A percentile compares a stretch with the other conserved stretches of the same genome.
phyloP scores from a whole-genome alignment of 441 rosid species.

The Corymbia calophylla region DNA sequence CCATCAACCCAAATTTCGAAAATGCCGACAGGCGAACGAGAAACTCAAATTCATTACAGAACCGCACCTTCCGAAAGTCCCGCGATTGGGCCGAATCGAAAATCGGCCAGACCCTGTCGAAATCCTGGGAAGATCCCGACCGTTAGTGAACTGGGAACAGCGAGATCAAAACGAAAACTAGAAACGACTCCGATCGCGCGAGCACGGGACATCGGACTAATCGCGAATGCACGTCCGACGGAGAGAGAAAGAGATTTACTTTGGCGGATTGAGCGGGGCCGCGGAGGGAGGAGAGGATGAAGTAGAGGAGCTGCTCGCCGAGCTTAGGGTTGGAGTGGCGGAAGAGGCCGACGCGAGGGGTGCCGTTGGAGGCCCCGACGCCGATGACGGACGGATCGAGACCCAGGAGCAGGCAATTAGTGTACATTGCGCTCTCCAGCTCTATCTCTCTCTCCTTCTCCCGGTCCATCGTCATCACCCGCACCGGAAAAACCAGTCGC shows the following conservation, averaged over 20 bases:
- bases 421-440: conserved; percentile 99
- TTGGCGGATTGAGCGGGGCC: conserved; percentile 96
- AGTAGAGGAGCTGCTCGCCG: conserved; percentile 99
- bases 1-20: background rate
- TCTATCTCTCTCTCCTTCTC: conserved; percentile 99
- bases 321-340: conserved; percentile 99
- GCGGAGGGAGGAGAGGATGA: conserved; percentile 96
- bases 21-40: background rate
- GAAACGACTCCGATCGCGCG: background rate
- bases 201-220: background rate
- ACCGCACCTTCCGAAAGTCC: conserved; percentile 85
- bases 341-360: conserved; percentile 89
- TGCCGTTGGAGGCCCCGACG: conserved; percentile 66
- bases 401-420: conserved; percentile 91
- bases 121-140: conserved; percentile 77
- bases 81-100: conserved; percentile 99
- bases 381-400: conserved; percentile 94
- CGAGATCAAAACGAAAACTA: background rate
- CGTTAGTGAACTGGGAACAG: background rate
- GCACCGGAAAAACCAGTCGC: background rate
- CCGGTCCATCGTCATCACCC: conserved; percentile 92
- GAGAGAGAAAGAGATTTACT: conserved; percentile 29
- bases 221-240: background rate
- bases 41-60: background rate
- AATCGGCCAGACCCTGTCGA: conserved; percentile 99